Percentiles rank a stretch among this genome's conserved stretches.
phyloP scores from a whole-genome alignment of 495 filamentous ascomycete genomes.

The Neurospora cerealis region DNA sequence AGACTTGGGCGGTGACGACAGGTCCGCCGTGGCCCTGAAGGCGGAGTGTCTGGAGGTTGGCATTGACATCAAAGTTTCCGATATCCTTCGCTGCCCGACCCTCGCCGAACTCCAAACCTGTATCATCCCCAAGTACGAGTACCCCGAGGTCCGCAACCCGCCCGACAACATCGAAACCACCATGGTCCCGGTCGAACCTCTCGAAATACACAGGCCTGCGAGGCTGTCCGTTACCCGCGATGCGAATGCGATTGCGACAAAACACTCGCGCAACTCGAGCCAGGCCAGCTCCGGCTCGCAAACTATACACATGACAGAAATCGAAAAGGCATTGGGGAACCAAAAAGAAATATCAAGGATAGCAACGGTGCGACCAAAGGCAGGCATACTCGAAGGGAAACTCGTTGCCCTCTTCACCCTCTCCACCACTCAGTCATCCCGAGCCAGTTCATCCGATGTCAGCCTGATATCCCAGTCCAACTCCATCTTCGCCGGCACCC shows the following conservation, averaged over 20 bases:
- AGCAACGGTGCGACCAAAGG: conserved; percentile 33
- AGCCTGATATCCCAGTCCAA: conserved; percentile 27
- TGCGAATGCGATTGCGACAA: background rate
- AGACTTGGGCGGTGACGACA: conserved; percentile 30
- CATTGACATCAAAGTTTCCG: conserved; percentile 25
- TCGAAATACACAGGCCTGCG: conserved; percentile 12
- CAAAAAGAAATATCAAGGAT: conserved; percentile 24
- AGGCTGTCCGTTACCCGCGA: conserved; percentile 6
- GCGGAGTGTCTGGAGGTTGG: conserved; percentile 26
- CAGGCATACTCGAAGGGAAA: conserved; percentile 35
- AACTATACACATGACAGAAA: conserved; percentile 12
- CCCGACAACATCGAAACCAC: conserved; percentile 10
- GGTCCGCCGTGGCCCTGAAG: conserved; percentile 24
- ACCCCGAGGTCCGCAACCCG: conserved; percentile 1
- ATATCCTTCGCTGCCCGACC: conserved; percentile 31
- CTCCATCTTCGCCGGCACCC: conserved; percentile 26
- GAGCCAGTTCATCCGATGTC: conserved; percentile 19
- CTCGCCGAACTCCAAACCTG: conserved; percentile 30
- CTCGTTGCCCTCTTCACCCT: conserved; percentile 34
- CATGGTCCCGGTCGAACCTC: conserved; percentile 5
- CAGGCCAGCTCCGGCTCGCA: conserved; percentile 10
- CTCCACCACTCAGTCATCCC: conserved; percentile 12
- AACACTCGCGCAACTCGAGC: conserved; percentile 14
- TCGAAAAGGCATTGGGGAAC: conserved; percentile 17
- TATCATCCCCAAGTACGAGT: conserved; percentile 16